Conservation (phyloP, 2,329 filamentous ascomycete genomes). For the Cladophialophora carrionii region DNA sequence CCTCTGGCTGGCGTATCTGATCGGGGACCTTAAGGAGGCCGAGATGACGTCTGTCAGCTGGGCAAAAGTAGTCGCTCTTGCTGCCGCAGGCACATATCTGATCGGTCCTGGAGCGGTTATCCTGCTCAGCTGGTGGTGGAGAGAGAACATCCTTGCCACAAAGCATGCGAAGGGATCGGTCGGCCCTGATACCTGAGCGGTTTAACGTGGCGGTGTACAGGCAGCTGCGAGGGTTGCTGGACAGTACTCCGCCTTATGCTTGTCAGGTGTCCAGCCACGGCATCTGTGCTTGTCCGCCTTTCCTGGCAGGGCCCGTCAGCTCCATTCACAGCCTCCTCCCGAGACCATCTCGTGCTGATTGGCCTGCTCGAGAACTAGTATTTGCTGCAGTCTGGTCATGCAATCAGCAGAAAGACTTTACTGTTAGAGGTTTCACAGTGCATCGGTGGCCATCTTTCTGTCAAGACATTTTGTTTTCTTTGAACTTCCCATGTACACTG, state of each 20-base stretch:
- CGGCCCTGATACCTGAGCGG: neutral
- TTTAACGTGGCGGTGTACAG: neutral
- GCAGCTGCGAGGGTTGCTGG: neutral
- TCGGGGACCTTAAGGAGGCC: conserved; percentile 43
- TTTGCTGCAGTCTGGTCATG: conserved; percentile 14
- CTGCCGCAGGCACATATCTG: conserved; percentile 32
- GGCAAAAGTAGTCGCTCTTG: conserved; percentile 36
- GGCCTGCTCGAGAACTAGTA: conserved; percentile 25
- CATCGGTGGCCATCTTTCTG: neutral
- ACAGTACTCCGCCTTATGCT: neutral
- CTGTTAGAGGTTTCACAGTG: neutral
- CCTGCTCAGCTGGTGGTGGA: conserved; percentile 42
- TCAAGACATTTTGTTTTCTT: neutral
- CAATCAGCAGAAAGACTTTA: neutral
- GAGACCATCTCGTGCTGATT: neutral
- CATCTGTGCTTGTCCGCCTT: neutral
- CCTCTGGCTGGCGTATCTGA: conserved; percentile 43
- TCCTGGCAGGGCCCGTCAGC: neutral
- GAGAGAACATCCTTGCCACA: conserved; percentile 44
- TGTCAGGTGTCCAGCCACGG: neutral
- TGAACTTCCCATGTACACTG: neutral
- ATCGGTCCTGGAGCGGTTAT: conserved; percentile 42
- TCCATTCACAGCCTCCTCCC: neutral
- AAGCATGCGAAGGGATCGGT: conserved; percentile 28
- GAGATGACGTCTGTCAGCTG: conserved; percentile 40